Evolutionary conservation across 208 protist species (phyloP), one percentile per base, ranked within the genome.

Genomic region (Crithidia acanthocephali): DNA sequence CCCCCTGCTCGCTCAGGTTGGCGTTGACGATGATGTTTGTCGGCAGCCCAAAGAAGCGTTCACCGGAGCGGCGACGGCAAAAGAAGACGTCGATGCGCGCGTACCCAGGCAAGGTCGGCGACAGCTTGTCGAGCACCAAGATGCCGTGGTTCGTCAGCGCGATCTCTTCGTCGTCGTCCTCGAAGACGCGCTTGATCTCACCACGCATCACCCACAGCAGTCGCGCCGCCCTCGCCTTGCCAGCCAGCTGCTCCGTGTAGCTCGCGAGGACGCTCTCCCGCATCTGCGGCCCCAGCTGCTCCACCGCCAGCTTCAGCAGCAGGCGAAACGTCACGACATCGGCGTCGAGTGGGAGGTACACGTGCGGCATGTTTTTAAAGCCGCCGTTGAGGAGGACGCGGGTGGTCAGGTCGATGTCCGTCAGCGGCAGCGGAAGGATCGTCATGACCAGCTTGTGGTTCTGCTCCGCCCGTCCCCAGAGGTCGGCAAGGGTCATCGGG

Each of bases 41-140:
- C 5, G 87, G 90, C 23, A 86, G 64, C 10, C 90, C 90, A 57
- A 94, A 94, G 50, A 83, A 91, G 30, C 68, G 42, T 67, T 91
- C 86, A 2, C 80, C 81, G 0, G 70, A 76, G 55, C 86, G 81
- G 4, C 88, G 83, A 44, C 79, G 74, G 71, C 81, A 94, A 58
- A 90, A 94, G 30, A 82, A 64, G 13, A 94, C 84, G 62, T 94
- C 72, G 22, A 87, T 66, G 10, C 69, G 48, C 22, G 63, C 58
- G 42, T 83, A 73, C n/a, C 74, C 78, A 6, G 72, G 37, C 11
- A 77, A 32, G 27, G 28, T 47, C 7, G 63, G 50, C 2, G 53
- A 73, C 28, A 79, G 52, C 44, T 57, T 68, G 53, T 85, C 80
- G 10, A 85, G 42, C 30, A 85, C 74, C 23, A 68, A 50, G 28